Evolutionary conservation across 768 basidiomycete species (phyloP), one percentile per base, ranked within the genome.

Genomic region (Psilocybe tampanensis): DNA sequence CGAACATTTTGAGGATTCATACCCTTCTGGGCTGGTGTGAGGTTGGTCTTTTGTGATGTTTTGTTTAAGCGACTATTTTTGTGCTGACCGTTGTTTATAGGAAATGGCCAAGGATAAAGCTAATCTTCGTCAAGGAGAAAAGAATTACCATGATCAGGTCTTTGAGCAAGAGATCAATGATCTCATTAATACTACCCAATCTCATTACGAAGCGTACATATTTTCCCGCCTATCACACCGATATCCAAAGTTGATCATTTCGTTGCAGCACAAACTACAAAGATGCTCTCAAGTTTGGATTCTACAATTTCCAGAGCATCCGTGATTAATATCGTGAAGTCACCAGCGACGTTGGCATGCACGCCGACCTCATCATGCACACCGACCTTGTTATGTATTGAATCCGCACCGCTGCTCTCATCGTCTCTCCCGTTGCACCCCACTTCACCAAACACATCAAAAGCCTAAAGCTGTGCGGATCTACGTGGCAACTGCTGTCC

Each of bases 271-370:
- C 89, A 58, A 86, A 91, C 70, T 99, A 91, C 86, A 99, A 98
- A 74, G 94, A 96, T 56, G 95, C 95, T 9, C 73, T 98, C 59
- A 96, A 98, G 73, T 89, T 82, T 61, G 96, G 95, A 45, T 96
- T 98, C 76, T 99, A 95, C 80, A 94, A 97, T 66, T 83, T 95
- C 62, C 94, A 98, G 71, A 89, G 84, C 48, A 80, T 86, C 2
- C 90, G 97, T 44, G 95, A 98, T 69, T 95, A 94, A 89, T 98
- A 98, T 71, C 92, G 95, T 55, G 91, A 95, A 69, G 92, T 96
- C 49, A 95, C 92, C 2, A 76, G 84, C 7, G 92, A 94, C 58
- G 76, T 88, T 47, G 93, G 94, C 24, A 97, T 98, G 94, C 95
- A 98, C 73, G 78, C 70, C 47, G 94, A n/a, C n/a, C n/a, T n/a